Evolutionary conservation across 345 rosid genomes (phyloP), one percentile per base, ranked within the genome.

Genomic region (Hibiscus mutabilis): DNA sequence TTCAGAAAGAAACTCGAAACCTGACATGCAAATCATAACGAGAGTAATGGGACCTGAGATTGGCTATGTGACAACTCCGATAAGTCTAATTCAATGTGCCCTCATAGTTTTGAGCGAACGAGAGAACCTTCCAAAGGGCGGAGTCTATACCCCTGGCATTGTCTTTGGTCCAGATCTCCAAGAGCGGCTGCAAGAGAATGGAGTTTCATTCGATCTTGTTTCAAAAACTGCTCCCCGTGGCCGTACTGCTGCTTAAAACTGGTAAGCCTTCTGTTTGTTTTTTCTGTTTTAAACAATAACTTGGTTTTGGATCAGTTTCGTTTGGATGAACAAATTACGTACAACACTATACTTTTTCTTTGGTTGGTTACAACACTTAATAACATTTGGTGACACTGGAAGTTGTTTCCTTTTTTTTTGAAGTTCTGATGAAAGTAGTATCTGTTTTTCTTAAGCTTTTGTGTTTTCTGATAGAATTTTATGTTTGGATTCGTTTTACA

Each of bases 1-100:
- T 68, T 86, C 89, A 10, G 76, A 76, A 63, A 76, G 79, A 46
- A 81, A 83, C n/a, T 47, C 52, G 22, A 86, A 84, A 75, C 90
- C 88, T 13, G 96, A 89, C 75, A 76, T 78, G 78, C 89, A 89
- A 68, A 80, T 93, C 29, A 75, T 87, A 76, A 91, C 98, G 14
- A 81, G 96, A 76, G 84, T 91, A 3, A 81, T 68, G 78, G 97
- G 97, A 79, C 98, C 96, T 71, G 94, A 91, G 78, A 84, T 93
- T 42, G 98, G 97, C 78, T 93, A 93, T 55, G 22, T 91, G 79
- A 84, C 92, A 11, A 88, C 97, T 2, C 96, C 94, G 0, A 88
- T 93, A 42, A 67, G 82, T 44, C 78, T 91, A 27, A 60, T 91
- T 53, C 97, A 88, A 27, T 93, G 97, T 3, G 90, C 91, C 62